These are phyloP conservation scores for Thelephora ganbajun DNA, from an alignment of 768 basidiomycete species.

Conservation along the genomic window DNA sequence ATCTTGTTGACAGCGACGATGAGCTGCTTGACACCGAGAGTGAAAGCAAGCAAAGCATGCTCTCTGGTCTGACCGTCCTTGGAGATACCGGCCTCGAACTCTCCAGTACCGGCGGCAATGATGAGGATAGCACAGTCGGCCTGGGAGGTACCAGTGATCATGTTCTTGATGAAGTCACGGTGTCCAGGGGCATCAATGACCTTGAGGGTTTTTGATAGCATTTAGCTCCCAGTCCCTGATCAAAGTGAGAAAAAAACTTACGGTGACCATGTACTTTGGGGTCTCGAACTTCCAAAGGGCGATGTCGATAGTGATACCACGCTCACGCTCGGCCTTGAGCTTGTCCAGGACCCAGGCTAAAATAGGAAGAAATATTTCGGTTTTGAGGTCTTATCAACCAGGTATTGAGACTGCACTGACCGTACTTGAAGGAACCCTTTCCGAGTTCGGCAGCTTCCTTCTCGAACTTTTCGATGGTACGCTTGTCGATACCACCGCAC, in stretches of 20 bases:
- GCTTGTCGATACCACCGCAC: conserved; percentile 99
- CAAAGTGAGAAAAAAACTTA: conserved; percentile 26
- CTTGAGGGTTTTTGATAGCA: conserved; percentile 21
- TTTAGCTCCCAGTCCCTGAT: background rate
- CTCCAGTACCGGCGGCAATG: conserved; percentile 98
- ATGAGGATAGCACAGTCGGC: conserved; percentile 99
- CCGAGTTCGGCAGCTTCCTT: conserved; percentile 99
- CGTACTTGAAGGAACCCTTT: conserved; percentile 98
- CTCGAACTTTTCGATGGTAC: conserved; percentile 99
- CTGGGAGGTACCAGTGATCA: conserved; percentile 99
- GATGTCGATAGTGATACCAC: conserved; percentile 99
- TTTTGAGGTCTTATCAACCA: conserved; percentile 2
- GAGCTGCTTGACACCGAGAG: conserved; percentile 99
- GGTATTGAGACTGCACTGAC: conserved; percentile 29
- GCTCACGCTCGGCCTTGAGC: conserved; percentile 99
- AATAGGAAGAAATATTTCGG: conserved; percentile 17
- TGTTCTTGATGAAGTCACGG: conserved; percentile 99
- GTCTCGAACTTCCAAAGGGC: conserved; percentile 99
- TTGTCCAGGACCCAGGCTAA: conserved; percentile 99
- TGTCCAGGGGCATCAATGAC: conserved; percentile 99
- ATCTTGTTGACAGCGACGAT: conserved; percentile 99
- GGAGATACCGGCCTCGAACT: conserved; percentile 99
- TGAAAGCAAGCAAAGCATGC: conserved; percentile 99
- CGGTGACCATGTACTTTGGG: conserved; percentile 88
- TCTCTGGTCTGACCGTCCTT: conserved; percentile 99